These are phyloP conservation scores for Leccinellum rugosiceps DNA, from an alignment of 768 basidiomycete species.

Conservation along the genomic window DNA sequence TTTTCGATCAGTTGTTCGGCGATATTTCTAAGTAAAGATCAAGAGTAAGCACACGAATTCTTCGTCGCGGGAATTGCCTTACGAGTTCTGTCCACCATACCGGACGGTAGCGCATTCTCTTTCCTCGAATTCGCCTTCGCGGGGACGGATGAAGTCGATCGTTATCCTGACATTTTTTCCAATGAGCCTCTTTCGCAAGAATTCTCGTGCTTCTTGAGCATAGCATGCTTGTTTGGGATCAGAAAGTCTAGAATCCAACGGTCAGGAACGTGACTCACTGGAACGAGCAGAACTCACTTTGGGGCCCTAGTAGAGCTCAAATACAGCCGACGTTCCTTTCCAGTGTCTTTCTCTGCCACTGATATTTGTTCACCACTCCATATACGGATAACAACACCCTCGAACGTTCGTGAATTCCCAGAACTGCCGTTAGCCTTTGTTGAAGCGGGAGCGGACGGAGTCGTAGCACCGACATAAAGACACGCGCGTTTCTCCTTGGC, in stretches of 20 bases:
- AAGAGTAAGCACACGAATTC: neutral
- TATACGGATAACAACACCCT: constrained; percentile 78
- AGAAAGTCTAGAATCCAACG: constrained; percentile 50
- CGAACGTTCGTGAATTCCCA: constrained; percentile 56
- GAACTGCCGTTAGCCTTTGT: constrained; percentile 47
- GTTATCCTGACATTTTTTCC: constrained; percentile 83
- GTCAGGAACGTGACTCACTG: constrained; percentile 1
- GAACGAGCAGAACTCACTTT: constrained; percentile 47
- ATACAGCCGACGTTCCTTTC: constrained; percentile 79
- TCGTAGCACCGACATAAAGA: constrained; percentile 61
- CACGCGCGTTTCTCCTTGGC: constrained; percentile 74
- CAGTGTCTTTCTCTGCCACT: constrained; percentile 66
- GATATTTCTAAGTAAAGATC: constrained; percentile 60
- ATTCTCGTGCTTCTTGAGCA: constrained; percentile 90
- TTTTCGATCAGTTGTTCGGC: constrained; percentile 93
- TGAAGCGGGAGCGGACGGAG: constrained; percentile 30
- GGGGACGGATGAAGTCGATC: constrained; percentile 87
- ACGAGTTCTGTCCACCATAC: constrained; percentile 80
- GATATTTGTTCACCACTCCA: constrained; percentile 94
- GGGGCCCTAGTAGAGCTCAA: constrained; percentile 87
- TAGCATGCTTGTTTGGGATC: constrained; percentile 86
- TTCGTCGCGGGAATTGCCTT: constrained; percentile 23
- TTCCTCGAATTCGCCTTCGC: constrained; percentile 91
- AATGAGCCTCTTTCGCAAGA: constrained; percentile 86
- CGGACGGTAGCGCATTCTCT: constrained; percentile 89